Base-by-base conservation (phyloP, 2,329 filamentous ascomycete genomes). In the Fusarium aywerte region DNA sequence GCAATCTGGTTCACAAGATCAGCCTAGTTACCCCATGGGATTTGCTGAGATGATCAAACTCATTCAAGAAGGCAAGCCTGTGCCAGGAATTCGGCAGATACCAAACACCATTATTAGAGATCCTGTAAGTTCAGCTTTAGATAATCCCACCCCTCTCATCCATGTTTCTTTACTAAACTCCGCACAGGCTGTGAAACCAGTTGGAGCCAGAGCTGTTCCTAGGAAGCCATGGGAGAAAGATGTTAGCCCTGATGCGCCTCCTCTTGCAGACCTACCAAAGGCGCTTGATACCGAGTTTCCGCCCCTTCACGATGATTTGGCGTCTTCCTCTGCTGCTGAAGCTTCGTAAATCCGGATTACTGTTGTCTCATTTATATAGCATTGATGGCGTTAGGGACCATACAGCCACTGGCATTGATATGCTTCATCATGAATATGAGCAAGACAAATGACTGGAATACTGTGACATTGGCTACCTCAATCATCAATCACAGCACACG, bases 21-120 rank as follows among this genome's bases (percentile, higher is more conserved):
- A 86, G 43, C 90, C 92, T 35, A 86, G 87, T 1, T 97, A 97
- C 72, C 93, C 93, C 5, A 89, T 89, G 47, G 90, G 89, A 2
- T 97, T 97, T 77, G 90, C 92, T 9, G 89, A 95, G 68, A 93
- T 97, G 64, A 90, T 97, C 55, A 90, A 92, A 73, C 86, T 97
- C 54, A 92, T 97, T 53, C 92, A 92, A 23, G 89, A 88, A 27
- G 93, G 93, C 52, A 89, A 92, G 71, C 90, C 92, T 0, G 90
- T 97, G 40, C 93, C 93, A 2, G 94, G 94, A 1, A 96, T 97
- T 73, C 89, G 89, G 70, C 88, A 97, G 66, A 95, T 97, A 52
- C 93, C 94, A 6, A 87, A 92, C 69, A 96, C 90, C 0, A 82
- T 97, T 7, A 82, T 94, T 20, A 84, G 88, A 53, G 90, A 90